Base-by-base conservation (phyloP, 1,284 basidiomycete species). In the Entoloma clypeatum region DNA sequence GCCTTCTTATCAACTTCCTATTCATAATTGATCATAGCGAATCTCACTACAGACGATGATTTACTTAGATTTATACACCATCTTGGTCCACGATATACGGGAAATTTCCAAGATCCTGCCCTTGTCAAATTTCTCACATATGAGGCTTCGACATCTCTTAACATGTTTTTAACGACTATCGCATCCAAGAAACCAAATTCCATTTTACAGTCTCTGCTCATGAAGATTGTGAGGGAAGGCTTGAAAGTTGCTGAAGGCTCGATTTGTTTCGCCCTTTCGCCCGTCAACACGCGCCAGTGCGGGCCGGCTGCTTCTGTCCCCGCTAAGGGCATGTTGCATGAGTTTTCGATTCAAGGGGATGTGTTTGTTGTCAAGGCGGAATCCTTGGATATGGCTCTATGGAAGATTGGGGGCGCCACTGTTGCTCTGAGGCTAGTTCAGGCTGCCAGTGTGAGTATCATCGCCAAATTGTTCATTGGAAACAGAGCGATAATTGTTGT, bases 371-470 rank as follows among this genome's bases (percentile, higher is more conserved):
- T 81, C 30, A 74, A 75, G 16, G 76, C 76, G 10, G 68, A 69
- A 17, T 74, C 81, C 38, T 61, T 95, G 25, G 92, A 96, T 60
- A 72, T 78, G 44, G 78, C 84, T 0, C 63, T 96, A 39, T 90
- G 88, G 81, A 81, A 79, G 51, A 77, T 92, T 33, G 93, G 92
- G 1, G 93, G 94, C 2, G 80, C 85, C 2, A 78, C 83, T 3
- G 71, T 94, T 14, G 69, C 82, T 1, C 63, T 97, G 51, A 73
- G 81, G 45, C 62, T 97, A 40, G 74, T 97, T 25, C 84, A 92
- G 55, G 65, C 89, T n/a, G 81, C 90, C 2, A 71, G 75, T 56
- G 83, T 86, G 47, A 53, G 77, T 57, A 27, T 23, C 22, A 9
- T n/a, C n/a, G n/a, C n/a, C 19, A 32, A 36, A 10, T 46, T 36